A percentile compares a stretch with the other conserved stretches of the same genome.
phyloP scores from a whole-genome alignment of 108 stramenopile genomes.

The Tribonema minus region DNA sequence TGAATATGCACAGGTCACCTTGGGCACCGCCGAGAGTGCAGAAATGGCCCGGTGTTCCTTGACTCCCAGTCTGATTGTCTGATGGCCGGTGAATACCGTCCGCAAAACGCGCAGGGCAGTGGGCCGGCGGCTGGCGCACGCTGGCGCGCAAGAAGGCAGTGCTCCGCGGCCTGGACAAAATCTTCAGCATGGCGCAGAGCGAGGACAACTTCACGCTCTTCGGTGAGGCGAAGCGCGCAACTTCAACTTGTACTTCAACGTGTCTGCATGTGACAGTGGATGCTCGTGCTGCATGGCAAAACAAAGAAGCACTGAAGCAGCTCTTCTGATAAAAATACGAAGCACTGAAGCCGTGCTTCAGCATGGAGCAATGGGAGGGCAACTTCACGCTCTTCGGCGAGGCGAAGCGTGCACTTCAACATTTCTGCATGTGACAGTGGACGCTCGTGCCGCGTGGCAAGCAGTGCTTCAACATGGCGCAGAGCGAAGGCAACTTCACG shows the following conservation, averaged over 20 bases:
- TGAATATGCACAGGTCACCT: too few relatives aligned
- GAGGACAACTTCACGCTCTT: conserved; percentile 15
- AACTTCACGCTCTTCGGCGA: conserved; percentile 29
- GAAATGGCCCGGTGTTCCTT: too few relatives aligned
- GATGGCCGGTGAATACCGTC: too few relatives aligned
- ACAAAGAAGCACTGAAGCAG: too few relatives aligned
- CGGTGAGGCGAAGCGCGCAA: conserved; percentile 25
- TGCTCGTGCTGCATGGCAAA: not conserved
- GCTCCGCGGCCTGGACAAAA: not conserved
- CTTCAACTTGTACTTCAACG: too few relatives aligned
- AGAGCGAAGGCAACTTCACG: conserved; percentile 3
- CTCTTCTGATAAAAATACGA: too few relatives aligned
- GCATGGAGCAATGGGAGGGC: not conserved
- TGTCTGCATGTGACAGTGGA: not conserved
- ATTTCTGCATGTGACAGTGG: not conserved
- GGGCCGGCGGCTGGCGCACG: not conserved
- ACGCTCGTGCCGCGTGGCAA: not conserved
- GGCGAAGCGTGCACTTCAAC: too few relatives aligned
- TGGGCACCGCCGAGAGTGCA: too few relatives aligned
- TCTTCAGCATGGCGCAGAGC: not conserved
- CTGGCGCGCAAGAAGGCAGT: not conserved
- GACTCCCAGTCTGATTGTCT: too few relatives aligned
- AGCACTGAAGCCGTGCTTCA: not conserved
- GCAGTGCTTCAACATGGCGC: not conserved
- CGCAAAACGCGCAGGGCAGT: too few relatives aligned